Base-by-base conservation (phyloP, 176 grass and related monocot species). In the Rhynchospora tenuis region DNA sequence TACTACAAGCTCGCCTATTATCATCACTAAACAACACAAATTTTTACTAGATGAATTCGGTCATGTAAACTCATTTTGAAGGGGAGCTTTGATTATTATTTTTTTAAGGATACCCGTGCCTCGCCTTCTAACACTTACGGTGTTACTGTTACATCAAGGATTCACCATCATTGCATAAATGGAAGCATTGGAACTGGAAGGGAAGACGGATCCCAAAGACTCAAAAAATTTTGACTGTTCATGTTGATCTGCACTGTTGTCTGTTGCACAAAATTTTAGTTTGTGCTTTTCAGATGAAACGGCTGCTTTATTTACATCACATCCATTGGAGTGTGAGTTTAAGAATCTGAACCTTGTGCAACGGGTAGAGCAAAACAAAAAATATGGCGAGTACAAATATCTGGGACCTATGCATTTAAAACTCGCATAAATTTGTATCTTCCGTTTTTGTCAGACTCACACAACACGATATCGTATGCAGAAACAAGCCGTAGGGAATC, bases 271-370 rank as follows among this genome's bases (percentile, higher is more conserved):
- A 54, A 66, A 29, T 63, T 82, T 63, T 20, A 64, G 51, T 46
- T 28, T 19, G n/a, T 82, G 56, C 56, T 65, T 82, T 82, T 65
- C 16, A 48, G 43, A 67, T 64, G 80, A 82, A 82, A 82, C 2
- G 60, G 22, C 44, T 67, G 44, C 43, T 82, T 67, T 65, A 82
- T 66, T 52, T 31, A 82, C 80, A 82, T 82, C 80, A 82, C 56
- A 66, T 67, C 79, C 52, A 43, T 45, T 48, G 43, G 11, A 82
- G 23, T 46, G 23, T 17, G 17, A 45, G 26, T 63, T 44, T 5
- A 44, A 67, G 62, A 50, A 64, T 67, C 59, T 50, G 47, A 28
- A 28, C 43, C 60, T 38, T 64, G 23, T 82, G 62, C 19, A 31
- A n/a, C 11, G 14, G 16, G 20, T 46, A 22, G 9, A 46, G 43